These are phyloP conservation scores for Yamadazyma friedrichii DNA, from an alignment of 1,139 yeast species.

Conservation along the genomic window DNA sequence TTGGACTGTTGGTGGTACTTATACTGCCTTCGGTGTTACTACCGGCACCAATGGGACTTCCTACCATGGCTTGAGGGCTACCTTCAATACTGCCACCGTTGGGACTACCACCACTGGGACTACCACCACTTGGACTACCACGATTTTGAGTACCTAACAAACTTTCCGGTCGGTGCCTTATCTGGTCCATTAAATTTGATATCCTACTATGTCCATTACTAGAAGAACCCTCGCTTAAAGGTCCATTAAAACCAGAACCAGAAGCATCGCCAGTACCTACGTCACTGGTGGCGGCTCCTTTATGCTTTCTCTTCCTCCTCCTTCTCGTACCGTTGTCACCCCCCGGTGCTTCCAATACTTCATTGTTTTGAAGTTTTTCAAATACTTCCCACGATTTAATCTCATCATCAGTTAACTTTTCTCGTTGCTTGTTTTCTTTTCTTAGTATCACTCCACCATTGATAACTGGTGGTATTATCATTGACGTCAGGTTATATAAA, in stretches of 20 bases:
- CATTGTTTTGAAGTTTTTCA: constrained; percentile 28
- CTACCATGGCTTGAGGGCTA: background rate
- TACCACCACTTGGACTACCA: background rate
- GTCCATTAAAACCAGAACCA: background rate
- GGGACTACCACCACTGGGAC: background rate
- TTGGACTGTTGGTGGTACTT: too few relatives aligned
- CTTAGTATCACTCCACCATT: constrained; percentile 45
- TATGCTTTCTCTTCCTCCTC: constrained; percentile 24
- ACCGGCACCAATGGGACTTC: background rate
- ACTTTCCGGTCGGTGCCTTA: constrained; percentile 8
- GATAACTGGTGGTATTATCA: constrained; percentile 19
- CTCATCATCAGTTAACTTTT: constrained; percentile 36
- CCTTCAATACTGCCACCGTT: background rate
- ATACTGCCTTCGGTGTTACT: too few relatives aligned
- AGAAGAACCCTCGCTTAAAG: too few relatives aligned
- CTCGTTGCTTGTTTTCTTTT: constrained; percentile 32
- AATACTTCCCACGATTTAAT: constrained; percentile 40
- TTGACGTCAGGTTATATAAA: constrained; percentile 13
- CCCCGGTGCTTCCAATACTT: constrained; percentile 2
- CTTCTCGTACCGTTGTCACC: constrained; percentile 15
- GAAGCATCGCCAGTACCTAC: background rate
- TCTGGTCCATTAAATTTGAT: constrained; percentile 27
- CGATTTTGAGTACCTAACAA: background rate
- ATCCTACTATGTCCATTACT: constrained; percentile 16
- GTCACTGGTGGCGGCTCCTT: constrained; percentile 2